phyloP scores from a whole-genome alignment of 148 eudicot genomes.

The Rhododendron molle region DNA sequence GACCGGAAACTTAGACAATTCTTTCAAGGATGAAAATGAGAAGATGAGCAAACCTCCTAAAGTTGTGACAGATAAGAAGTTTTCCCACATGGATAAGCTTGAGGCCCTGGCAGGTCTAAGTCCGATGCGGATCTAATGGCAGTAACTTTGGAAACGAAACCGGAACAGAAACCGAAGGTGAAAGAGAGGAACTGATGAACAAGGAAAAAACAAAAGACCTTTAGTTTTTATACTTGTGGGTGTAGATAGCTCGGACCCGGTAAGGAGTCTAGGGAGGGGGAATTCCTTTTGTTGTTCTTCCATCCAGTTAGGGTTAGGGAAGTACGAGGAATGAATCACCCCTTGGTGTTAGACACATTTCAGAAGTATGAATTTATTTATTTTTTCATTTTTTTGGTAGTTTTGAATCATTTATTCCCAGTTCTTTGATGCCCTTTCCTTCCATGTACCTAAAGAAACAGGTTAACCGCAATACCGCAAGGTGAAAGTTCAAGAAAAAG shows the following conservation, averaged over 20 bases:
- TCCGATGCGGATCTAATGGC: slow-evolving; percentile 55
- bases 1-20: slow-evolving; percentile 20
- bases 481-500: neutral
- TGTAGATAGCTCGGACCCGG: slow-evolving; percentile 26
- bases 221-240: slow-evolving; percentile 9
- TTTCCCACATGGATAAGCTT: slow-evolving; percentile 29
- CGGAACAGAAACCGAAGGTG: neutral
- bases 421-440: neutral
- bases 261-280: slow-evolving; percentile 25
- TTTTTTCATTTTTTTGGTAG: neutral
- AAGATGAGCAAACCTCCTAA: slow-evolving; percentile 18
- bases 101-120: slow-evolving; percentile 58
- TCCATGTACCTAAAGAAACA: neutral
- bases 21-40: slow-evolving; percentile 20
- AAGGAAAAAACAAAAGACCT: slow-evolving; percentile 2
- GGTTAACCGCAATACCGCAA: neutral
- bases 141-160: slow-evolving; percentile 18
- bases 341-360: slow-evolving; percentile 16
- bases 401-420: neutral
- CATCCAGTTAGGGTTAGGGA: slow-evolving; percentile 41
- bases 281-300: slow-evolving; percentile 32
- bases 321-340: slow-evolving; percentile 20
- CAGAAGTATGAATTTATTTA: neutral
- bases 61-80: slow-evolving; percentile 23
- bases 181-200: slow-evolving; percentile 7